phyloP scores from a whole-genome alignment of 768 basidiomycete species.

The Leucosporidium scottii region DNA sequence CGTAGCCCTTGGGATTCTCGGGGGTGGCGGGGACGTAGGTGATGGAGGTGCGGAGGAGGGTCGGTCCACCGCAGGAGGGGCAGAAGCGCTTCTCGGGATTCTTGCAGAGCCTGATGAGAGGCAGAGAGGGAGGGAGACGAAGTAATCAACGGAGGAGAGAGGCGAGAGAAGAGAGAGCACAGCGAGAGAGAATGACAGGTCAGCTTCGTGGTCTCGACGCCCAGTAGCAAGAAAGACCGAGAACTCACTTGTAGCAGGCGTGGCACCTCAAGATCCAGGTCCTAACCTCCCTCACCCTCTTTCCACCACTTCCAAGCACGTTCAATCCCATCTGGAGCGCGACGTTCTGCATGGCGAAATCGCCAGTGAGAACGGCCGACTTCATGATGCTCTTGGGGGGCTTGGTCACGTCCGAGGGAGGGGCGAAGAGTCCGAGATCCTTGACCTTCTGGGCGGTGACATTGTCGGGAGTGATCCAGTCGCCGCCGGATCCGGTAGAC shows the following conservation, averaged over 20 bases:
- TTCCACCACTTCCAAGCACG: slow-evolving; percentile 82
- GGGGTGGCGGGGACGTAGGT: slow-evolving; percentile 48
- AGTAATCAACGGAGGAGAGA: background rate
- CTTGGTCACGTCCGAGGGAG: slow-evolving; percentile 36
- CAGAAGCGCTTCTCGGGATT: slow-evolving; percentile 93
- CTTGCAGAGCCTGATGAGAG: slow-evolving; percentile 70
- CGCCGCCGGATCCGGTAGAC: slow-evolving; percentile 44
- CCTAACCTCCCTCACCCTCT: slow-evolving; percentile 79
- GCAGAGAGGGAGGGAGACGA: background rate
- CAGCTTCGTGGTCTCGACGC: no score
- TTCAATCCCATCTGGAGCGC: slow-evolving; percentile 87
- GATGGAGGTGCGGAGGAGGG: slow-evolving; percentile 82
- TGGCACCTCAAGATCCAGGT: slow-evolving; percentile 96
- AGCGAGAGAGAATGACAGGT: background rate
- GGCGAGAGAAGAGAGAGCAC: background rate
- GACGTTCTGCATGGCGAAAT: slow-evolving; percentile 99
- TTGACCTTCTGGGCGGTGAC: slow-evolving; percentile 77
- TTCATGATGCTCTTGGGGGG: slow-evolving; percentile 43
- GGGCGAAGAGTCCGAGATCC: slow-evolving; percentile 73
- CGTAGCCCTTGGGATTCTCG: slow-evolving; percentile 53
- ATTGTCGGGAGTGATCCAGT: slow-evolving; percentile 94
- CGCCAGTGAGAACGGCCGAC: slow-evolving; percentile 91
- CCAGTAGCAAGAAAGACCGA: background rate
- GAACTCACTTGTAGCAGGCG: slow-evolving; percentile 95
- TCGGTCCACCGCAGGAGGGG: slow-evolving; percentile 81